Evolutionary conservation across 2,329 filamentous ascomycete species (phyloP), one percentile per base, ranked within the genome.

Genomic region (Cercospora sesami): DNA sequence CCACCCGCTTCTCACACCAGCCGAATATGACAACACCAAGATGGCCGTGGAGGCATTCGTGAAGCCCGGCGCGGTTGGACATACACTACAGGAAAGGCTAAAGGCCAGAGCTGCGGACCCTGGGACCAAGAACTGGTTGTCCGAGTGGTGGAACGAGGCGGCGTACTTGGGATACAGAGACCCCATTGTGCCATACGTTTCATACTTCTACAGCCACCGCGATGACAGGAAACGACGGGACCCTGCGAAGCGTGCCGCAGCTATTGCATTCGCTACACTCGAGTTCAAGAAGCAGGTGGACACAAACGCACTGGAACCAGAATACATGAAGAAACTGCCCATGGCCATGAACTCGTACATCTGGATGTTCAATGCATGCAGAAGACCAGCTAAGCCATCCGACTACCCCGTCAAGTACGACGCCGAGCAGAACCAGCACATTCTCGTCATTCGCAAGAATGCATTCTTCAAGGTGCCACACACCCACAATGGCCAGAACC

Each of bases 291-390:
- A 90, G 81, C 89, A 93, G 82, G 94, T 98, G 21, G 94, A 97
- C 78, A 80, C 81, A 53, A 89, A 90, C 73, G 89, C 88, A 7
- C 85, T 99, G 63, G 95, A 99, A 84, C 95, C 95, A 26, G 95
- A 99, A 82, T 98, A 97, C 83, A 97, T 99, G 93, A 96, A 96
- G 85, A 94, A 93, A 82, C 86, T 96, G 68, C 95, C 95, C 68
- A 94, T 98, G 78, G 95, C 94, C 81, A 99, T 99, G 95, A 93
- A 93, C 85, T 95, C 92, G 78, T 98, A 97, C 85, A 86, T 97
- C 83, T 98, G 90, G 87, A 99, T 99, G 95, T 99, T 99, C 87
- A 98, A 99, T 82, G 89, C 88, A 81, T 91, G 88, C 80, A 90
- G 95, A 74, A 89, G 98, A 48, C 90, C 94, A 31, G 91, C 91